Conservation (phyloP, 2,329 filamentous ascomycete species). For the Fusarium praegraminearum region DNA sequence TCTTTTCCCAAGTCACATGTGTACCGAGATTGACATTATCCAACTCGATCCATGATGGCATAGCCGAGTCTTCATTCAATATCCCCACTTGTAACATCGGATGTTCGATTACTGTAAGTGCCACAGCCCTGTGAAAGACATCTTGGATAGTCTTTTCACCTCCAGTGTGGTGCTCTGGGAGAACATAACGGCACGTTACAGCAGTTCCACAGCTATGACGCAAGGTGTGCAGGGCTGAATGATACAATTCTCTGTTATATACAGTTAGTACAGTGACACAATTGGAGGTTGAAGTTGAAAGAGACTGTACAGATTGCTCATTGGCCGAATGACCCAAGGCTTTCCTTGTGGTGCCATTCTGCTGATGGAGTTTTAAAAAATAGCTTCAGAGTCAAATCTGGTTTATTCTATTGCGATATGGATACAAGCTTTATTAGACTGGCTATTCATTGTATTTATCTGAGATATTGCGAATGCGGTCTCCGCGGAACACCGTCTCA, state of each 20-base stretch:
- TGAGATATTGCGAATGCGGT: constrained; percentile 7
- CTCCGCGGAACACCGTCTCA: constrained; percentile 26
- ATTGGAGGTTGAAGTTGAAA: constrained; percentile 5
- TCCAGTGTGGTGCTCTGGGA: constrained; percentile 19
- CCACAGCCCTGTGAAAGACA: constrained; percentile 28
- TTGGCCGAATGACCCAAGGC: constrained; percentile 32
- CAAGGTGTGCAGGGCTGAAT: constrained; percentile 34
- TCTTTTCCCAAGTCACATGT: constrained; percentile 34
- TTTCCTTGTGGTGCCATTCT: constrained; percentile 21
- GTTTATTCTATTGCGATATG: background rate
- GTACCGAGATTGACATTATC: constrained; percentile 21
- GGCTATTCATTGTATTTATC: constrained; percentile 17
- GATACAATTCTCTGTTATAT: constrained; percentile 30
- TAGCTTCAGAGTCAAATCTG: background rate
- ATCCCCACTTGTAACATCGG: constrained; percentile 40
- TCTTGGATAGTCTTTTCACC: background rate
- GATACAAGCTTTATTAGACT: background rate
- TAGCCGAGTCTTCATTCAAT: constrained; percentile 34
- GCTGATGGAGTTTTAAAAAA: background rate
- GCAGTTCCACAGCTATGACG: constrained; percentile 37
- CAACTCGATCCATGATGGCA: constrained; percentile 37
- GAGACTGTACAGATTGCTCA: constrained; percentile 36
- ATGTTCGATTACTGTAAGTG: constrained; percentile 36
- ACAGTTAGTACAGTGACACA: constrained; percentile 3
- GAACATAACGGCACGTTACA: constrained; percentile 28